A percentile compares a stretch with the other conserved stretches of the same genome.
These are phyloP conservation scores for Rossbeevera mucosa DNA, from an alignment of 768 basidiomycete species.

Conservation along the genomic window DNA sequence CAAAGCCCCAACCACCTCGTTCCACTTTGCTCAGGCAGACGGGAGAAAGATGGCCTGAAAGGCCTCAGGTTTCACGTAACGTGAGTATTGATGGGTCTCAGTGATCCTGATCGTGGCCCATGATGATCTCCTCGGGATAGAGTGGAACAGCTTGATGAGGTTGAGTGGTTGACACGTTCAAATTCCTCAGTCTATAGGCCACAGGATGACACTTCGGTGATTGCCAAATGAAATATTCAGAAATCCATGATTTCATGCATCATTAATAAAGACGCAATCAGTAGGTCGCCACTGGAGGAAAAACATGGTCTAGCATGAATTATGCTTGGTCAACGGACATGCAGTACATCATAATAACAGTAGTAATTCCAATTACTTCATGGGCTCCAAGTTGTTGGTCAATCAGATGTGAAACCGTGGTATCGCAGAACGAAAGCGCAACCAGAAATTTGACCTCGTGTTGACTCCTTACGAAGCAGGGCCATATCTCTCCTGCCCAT, in stretches of 20 bases:
- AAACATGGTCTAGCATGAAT: background rate
- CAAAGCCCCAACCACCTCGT: background rate
- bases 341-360: background rate
- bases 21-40: background rate
- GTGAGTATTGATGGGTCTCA: background rate
- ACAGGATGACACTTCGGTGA: no score
- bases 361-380: background rate
- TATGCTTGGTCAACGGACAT: background rate
- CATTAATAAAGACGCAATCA: no score
- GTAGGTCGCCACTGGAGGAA: background rate
- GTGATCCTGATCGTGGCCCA: background rate
- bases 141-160: no score
- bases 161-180: no score
- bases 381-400: background rate
- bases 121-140: no score
- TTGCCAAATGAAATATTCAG: no score
- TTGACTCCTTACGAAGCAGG: constrained; percentile 2
- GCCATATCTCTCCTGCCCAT: background rate
- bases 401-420: constrained; percentile 6
- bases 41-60: background rate
- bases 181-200: no score
- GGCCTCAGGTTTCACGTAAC: background rate
- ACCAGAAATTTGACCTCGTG: constrained; percentile 5
- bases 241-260: no score
- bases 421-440: constrained; percentile 10